These are phyloP conservation scores for Fusarium tanahbumbuense DNA, from an alignment of 2,329 filamentous ascomycete genomes.

Conservation along the genomic window DNA sequence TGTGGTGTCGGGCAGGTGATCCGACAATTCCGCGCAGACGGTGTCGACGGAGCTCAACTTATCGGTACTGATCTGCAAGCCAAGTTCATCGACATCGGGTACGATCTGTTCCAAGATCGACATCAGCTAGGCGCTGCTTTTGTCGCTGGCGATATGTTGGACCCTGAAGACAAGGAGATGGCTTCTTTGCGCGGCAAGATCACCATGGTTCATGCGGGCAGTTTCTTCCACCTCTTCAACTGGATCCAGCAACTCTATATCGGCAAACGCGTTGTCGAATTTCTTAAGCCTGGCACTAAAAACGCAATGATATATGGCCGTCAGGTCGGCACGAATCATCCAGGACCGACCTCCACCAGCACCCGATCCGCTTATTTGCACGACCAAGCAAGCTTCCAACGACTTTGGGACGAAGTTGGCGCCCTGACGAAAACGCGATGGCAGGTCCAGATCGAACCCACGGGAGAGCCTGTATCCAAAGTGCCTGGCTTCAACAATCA, in stretches of 20 bases:
- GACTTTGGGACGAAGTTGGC: conserved; percentile 66
- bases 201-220: conserved; percentile 61
- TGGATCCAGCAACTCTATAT: conserved; percentile 61
- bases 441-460: conserved; percentile 57
- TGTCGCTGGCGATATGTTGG: conserved; percentile 63
- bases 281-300: conserved; percentile 57
- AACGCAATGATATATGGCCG: conserved; percentile 63
- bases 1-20: conserved; percentile 64
- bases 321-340: conserved; percentile 58
- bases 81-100: conserved; percentile 67
- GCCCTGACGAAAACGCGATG: conserved; percentile 61
- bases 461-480: conserved; percentile 40
- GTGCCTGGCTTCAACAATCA: conserved; percentile 45
- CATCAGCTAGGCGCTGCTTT: conserved; percentile 60
- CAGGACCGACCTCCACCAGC: conserved; percentile 37
- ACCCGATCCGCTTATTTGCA: conserved; percentile 58
- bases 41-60: conserved; percentile 60
- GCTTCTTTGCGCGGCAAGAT: conserved; percentile 53
- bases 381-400: conserved; percentile 61
- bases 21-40: conserved; percentile 62
- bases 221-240: conserved; percentile 63
- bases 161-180: conserved; percentile 53
- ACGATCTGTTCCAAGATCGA: conserved; percentile 72
- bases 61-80: conserved; percentile 62
- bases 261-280: conserved; percentile 58